Evolutionary conservation across 306 rosid species (phyloP).

Genomic region (Psophocarpus tetragonolobus): DNA sequence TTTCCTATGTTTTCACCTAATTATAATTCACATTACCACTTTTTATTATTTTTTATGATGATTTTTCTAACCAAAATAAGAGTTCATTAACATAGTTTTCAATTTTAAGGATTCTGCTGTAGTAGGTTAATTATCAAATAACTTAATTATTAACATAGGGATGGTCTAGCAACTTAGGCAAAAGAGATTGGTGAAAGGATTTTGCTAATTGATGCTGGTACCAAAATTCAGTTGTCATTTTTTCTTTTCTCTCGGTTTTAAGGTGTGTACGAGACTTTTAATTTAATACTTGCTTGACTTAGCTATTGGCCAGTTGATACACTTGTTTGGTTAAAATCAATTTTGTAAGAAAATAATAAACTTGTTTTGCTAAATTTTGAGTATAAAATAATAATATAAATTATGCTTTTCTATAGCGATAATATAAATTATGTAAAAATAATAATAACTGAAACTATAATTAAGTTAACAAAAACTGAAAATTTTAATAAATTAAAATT

Average conservation of each 20-base stretch:
- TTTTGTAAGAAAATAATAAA: no score
- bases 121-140: background rate
- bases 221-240: background rate
- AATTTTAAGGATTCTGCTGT: background rate
- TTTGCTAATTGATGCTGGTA: background rate
- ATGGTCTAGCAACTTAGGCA: background rate
- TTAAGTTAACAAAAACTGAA: no score
- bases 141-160: background rate
- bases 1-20: conserved; percentile 1
- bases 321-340: no score
- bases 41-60: background rate
- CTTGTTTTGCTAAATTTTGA: no score
- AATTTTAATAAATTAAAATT: no score
- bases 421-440: no score
- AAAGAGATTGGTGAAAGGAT: background rate
- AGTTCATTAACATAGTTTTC: background rate
- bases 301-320: no score
- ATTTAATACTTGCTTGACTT: no score
- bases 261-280: background rate
- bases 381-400: no score
- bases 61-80: background rate
- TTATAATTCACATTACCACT: background rate
- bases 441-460: no score
- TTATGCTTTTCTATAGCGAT: no score
- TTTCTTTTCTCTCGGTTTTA: background rate